Evolutionary conservation across 2,329 filamentous ascomycete genomes (phyloP).

Genomic region (Colletotrichum ledebouriae): DNA sequence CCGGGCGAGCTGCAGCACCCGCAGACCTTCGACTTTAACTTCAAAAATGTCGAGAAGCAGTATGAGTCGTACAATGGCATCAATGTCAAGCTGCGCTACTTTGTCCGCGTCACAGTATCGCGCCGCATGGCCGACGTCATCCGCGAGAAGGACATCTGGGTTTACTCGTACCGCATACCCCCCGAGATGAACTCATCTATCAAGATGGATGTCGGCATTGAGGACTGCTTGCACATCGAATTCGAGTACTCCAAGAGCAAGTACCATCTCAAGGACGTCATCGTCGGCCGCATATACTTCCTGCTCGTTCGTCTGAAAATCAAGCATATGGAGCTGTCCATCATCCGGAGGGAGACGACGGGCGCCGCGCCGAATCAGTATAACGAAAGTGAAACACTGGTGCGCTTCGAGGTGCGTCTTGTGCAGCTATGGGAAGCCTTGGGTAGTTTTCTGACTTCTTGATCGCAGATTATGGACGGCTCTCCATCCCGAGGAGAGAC

Average conservation of each 20-base stretch:
- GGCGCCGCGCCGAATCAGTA: conserved; percentile 98
- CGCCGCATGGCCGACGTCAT: conserved; percentile 98
- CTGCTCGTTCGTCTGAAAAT: conserved; percentile 97
- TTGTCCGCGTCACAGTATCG: conserved; percentile 95
- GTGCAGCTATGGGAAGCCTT: not conserved
- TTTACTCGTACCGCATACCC: conserved; percentile 97
- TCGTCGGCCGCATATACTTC: conserved; percentile 98
- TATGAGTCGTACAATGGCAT: conserved; percentile 99
- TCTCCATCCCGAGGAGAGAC: conserved; percentile 96
- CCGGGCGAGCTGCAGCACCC: conserved; percentile 98
- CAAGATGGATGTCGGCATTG: conserved; percentile 99
- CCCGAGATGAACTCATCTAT: conserved; percentile 98
- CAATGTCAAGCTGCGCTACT: conserved; percentile 99
- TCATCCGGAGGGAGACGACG: conserved; percentile 96
- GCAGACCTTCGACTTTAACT: conserved; percentile 99
- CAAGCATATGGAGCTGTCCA: conserved; percentile 99
- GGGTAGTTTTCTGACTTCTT: conserved; percentile 27
- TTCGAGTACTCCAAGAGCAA: conserved; percentile 99
- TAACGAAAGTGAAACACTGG: conserved; percentile 98
- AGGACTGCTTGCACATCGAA: conserved; percentile 98
- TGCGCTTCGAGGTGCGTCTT: conserved; percentile 85
- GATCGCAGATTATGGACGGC: conserved; percentile 90
- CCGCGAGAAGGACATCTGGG: conserved; percentile 99
- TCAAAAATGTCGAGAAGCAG: conserved; percentile 99
- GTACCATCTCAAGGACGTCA: conserved; percentile 99